Evolutionary conservation across 2,329 filamentous ascomycete species (phyloP), one percentile per base, ranked within the genome.

Genomic region (Pseudohalonectria lignicola): DNA sequence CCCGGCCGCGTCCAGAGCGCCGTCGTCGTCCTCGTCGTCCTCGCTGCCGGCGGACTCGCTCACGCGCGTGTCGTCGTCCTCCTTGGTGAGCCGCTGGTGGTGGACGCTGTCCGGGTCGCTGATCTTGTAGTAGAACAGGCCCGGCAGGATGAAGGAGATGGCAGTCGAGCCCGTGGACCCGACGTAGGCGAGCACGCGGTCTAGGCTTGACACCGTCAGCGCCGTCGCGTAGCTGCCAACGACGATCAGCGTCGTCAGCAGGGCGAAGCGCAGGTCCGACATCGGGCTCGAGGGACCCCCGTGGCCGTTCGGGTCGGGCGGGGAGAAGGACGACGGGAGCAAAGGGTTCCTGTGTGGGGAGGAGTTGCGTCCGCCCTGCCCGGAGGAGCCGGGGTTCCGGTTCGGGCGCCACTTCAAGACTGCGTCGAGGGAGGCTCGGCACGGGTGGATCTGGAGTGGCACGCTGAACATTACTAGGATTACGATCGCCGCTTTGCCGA

Each of bases 101-200:
- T 90, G 78, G 20, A 80, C 73, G 32, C 85, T 90, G 39, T 94
- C 82, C 0, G 92, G 92, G 18, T 86, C 79, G 11, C 86, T 93
- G 43, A 98, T 96, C 61, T 96, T 96, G 64, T 96, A 98, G 61
- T 96, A 98, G 59, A 98, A 98, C 4, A 98, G 63, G 0, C 92
- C 92, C 0, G 92, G 92, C 1, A 98, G 71, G 47, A 98, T 96
- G 56, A 98, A 98, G 44, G 86, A 94, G 51, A 98, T 98, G 43
- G 86, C 86, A 0, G 92, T 98, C 37, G 82, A 90, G 38, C 92
- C 92, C 0, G 92, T 98, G 49, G 82, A 87, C 28, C 92, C 92
- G 10, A 98, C 92, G 49, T 95, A 98, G 0, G 92, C 90, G 0
- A 98, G 71, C 1, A 98, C 88, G 34, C 85, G 82, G 54, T 94